Base-by-base conservation (phyloP, 345 rosid genomes). In the Brassica juncea region DNA sequence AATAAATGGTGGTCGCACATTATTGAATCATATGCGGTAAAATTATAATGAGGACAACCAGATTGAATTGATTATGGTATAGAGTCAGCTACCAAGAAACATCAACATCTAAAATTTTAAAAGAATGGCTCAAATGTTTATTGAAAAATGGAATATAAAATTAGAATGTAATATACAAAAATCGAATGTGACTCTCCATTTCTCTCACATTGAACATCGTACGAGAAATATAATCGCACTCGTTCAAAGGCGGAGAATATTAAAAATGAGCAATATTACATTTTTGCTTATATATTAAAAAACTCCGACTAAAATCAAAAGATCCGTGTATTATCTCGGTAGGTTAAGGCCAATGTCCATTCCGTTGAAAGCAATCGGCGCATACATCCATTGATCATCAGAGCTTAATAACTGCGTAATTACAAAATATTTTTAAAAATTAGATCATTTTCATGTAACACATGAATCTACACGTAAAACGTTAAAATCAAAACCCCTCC, bases 361-460 rank as follows among this genome's bases (percentile, higher is more conserved):
- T 65, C 97, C 98, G 69, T 91, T 90, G 86, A 89, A 93, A 23
- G 98, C 97, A 64, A 93, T 80, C 0, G 98, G 98, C 23, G 97
- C 94, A 75, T 89, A 93, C 98, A 91, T 93, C 98, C 97, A 93
- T 49, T 86, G 67, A 71, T 90, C 98, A 83, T 91, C 92, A 60
- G 98, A 93, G 84, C 98, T 91, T 72, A 93, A 83, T 71, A 93
- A 77, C 98, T 93, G 81, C 78, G 32, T 47, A 11, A 6, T 65
- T 9, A 28, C 14, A 54, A 21, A 23, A 55, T 57, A 2, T 2
- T 6, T 34, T 2, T 59, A 42, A 9, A 28, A 42, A 39, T 77
- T 68, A 80, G 47, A 34, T 25, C 28, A 61, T 60, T 25, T 67
- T 58, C 58, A 74, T 16, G 11, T 28, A 30, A 19, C 8, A 54